Conservation (phyloP, 2,329 filamentous ascomycete species). For the Cladosporium velox region DNA sequence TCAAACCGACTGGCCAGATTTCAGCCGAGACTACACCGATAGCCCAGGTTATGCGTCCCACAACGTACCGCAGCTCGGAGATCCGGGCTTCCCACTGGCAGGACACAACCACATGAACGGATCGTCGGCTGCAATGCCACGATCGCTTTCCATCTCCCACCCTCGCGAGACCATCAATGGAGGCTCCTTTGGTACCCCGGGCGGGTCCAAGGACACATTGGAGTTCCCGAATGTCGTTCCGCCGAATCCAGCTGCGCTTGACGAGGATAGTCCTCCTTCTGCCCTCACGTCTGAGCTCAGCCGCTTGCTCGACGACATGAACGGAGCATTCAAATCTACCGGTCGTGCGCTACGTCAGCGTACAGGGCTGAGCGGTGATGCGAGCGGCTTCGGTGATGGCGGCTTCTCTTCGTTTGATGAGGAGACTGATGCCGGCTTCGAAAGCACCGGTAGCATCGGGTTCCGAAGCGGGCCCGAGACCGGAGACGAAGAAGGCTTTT, state of each 20-base stretch:
- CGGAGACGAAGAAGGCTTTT: constrained; percentile 26
- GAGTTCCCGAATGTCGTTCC: constrained; percentile 34
- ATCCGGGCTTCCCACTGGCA: constrained; percentile 23
- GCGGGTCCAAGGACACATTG: constrained; percentile 25
- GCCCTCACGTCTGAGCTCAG: constrained; percentile 35
- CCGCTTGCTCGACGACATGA: constrained; percentile 33
- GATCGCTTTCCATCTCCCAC: constrained; percentile 19
- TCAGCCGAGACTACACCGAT: constrained; percentile 23
- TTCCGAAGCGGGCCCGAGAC: constrained; percentile 22
- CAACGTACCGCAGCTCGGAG: constrained; percentile 24
- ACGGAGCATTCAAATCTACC: constrained; percentile 22
- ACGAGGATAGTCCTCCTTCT: constrained; percentile 34
- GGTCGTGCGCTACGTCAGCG: constrained; percentile 16
- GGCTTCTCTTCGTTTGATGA: constrained; percentile 12
- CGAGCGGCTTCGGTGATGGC: constrained; percentile 23
- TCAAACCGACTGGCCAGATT: constrained; percentile 28
- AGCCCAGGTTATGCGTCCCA: constrained; percentile 16
- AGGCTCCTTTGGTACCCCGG: constrained; percentile 19
- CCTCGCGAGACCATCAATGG: neutral
- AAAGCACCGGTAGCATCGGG: constrained; percentile 15
- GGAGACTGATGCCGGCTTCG: constrained; percentile 25
- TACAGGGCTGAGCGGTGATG: constrained; percentile 16
- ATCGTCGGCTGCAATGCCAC: constrained; percentile 19
- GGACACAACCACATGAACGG: constrained; percentile 25
- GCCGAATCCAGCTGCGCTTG: constrained; percentile 35